phyloP scores from a whole-genome alignment of 495 filamentous ascomycete species.

The Penicillium lividum region DNA sequence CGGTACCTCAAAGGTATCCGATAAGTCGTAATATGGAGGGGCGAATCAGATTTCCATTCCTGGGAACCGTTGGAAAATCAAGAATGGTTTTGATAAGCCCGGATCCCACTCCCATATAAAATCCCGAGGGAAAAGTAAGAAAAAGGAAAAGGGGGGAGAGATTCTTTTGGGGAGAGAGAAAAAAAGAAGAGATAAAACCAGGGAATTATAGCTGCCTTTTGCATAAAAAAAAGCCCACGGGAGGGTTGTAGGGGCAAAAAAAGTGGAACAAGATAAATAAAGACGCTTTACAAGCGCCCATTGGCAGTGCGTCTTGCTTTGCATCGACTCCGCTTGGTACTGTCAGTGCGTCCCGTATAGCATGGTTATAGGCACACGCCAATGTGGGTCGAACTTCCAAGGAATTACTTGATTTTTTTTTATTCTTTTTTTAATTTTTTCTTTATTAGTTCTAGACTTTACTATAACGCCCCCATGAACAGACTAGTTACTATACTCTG shows the following conservation, averaged over 20 bases:
- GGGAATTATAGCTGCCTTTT: conserved; percentile 7
- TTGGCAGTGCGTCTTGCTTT: conserved; percentile 24
- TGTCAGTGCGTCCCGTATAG: conserved; percentile 28
- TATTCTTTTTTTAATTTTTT: background rate
- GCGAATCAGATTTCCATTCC: conserved; percentile 27
- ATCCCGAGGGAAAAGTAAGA: background rate
- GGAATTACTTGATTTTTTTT: background rate
- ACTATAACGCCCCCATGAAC: background rate
- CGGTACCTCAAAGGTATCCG: conserved; percentile 26
- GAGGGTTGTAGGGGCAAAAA: conserved; percentile 15
- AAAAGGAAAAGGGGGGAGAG: background rate
- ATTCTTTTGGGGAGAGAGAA: background rate
- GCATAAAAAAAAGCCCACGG: background rate
- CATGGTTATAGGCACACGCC: conserved; percentile 20
- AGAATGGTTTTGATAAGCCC: background rate
- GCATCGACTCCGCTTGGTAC: conserved; percentile 28
- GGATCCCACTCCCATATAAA: background rate
- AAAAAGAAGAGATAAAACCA: conserved; percentile 6
- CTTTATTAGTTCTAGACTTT: background rate
- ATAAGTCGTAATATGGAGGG: conserved; percentile 21
- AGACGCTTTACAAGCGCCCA: conserved; percentile 22
- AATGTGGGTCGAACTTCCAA: conserved; percentile 15
- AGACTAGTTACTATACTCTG: background rate
- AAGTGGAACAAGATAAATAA: conserved; percentile 28
- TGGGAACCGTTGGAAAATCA: conserved; percentile 20